These are phyloP conservation scores for Whalleya microplaca DNA, from an alignment of 2,329 filamentous ascomycete genomes.

Conservation along the genomic window DNA sequence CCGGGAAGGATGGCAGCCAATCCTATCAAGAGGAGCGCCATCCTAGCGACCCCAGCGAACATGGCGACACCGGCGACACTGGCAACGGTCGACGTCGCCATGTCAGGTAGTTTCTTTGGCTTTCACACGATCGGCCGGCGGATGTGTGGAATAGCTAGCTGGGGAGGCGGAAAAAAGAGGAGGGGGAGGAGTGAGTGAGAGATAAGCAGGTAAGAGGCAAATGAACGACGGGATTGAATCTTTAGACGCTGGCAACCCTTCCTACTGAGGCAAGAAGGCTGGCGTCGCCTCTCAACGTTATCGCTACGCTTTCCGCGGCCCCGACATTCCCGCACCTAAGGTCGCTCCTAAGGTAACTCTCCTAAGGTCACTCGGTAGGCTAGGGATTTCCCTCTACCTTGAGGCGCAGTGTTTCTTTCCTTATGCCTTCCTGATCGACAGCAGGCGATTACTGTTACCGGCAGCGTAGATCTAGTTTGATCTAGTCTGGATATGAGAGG, in stretches of 20 bases:
- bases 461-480: conserved; percentile 4
- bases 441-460: conserved; percentile 18
- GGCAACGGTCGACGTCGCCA: conserved; percentile 45
- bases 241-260: conserved; percentile 18
- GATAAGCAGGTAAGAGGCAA: conserved; percentile 4
- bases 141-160: conserved; percentile 19
- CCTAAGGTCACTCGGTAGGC: neutral
- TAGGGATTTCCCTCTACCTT: conserved; percentile 10
- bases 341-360: too few relatives aligned
- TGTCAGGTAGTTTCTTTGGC: conserved; percentile 22
- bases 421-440: conserved; percentile 27
- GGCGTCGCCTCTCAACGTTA: conserved; percentile 27
- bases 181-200: conserved; percentile 3
- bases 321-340: conserved; percentile 6
- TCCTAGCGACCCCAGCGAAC: conserved; percentile 35
- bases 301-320: conserved; percentile 7
- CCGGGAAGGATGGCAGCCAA: conserved; percentile 38
- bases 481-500: neutral
- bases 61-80: conserved; percentile 26
- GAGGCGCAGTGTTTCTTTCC: conserved; percentile 25
- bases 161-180: conserved; percentile 4
- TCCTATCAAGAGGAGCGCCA: conserved; percentile 38
- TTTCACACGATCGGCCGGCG: conserved; percentile 28
- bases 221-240: conserved; percentile 8
- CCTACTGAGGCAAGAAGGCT: conserved; percentile 15